Evolutionary conservation across 2,329 filamentous ascomycete genomes (phyloP), one percentile per base, ranked within the genome.

Genomic region (Cadophora gregata): DNA sequence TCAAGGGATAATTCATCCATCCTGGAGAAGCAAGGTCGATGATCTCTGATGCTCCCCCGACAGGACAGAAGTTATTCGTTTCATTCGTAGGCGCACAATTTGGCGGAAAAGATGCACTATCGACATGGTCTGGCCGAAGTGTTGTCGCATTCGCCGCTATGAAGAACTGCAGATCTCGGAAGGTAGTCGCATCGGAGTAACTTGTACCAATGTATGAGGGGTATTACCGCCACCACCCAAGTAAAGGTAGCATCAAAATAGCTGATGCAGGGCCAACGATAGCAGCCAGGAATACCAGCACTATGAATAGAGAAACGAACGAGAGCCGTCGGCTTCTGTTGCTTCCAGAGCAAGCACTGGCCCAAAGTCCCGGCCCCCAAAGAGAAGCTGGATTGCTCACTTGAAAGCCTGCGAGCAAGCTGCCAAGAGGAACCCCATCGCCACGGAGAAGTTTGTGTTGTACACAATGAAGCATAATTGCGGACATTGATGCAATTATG

Each of bases 401-500:
- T 21, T 59, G 56, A 42, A 59, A 59, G 27, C n/a, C 21, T 10
- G 56, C 31, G 19, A 59, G 31, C 1, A 59, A 33, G 19, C 56
- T 25, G 33, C 36, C 33, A 9, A 59, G 3, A 3, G 56, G 14
- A 45, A 59, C 33, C 25, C 56, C 56, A 7, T 42, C 19, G 27
- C 56, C n/a, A 10, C 29, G 56, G 19, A 21, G 19, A 27, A 59
- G 31, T 16, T 59, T 36, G 9, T 45, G 38, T 12, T 61, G 42
- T 9, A 61, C 24, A 24, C 27, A 61, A 14, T 25, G 48, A 21
- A 31, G 25, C 4, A 42, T 42, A 21, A 61, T 42, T 3, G 33
- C 21, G 6, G 59, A 61, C 16, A 61, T 48, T 8, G 36, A 61
- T 10, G 59, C 59, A 27, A 42, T 12, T 10, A 61, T 61, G n/a